Base-by-base conservation (phyloP, 441 rosid species). In the Erysimum cheiri region DNA sequence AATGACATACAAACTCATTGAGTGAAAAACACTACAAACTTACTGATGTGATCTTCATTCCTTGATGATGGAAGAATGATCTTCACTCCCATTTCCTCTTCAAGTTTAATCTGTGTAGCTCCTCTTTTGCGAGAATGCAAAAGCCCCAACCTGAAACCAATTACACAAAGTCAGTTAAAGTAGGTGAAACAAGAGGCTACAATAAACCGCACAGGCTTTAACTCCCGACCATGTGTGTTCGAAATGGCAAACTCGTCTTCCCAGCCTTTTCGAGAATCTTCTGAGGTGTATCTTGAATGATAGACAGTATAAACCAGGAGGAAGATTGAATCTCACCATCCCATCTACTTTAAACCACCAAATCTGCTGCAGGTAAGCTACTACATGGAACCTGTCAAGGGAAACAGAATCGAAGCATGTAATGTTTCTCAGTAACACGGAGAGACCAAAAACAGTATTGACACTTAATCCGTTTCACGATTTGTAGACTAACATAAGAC, bases 291-390 rank as follows among this genome's bases (percentile, higher is more conserved):
- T 87, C 80, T 90, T 87, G 77, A 87, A 85, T 55, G 85, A 83
- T 9, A 90, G 55, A 14, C 87, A 85, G 72, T 88, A 90, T 48
- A 76, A 47, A 78, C 83, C 90, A 63, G 92, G 78, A 22, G 90
- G 92, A 40, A 88, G 77, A 56, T 83, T 85, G 74, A 87, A 87
- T 70, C 74, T 87, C 71, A 90, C 84, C 17, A 69, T 70, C 60
- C 96, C 98, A 69, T 87, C 96, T 8, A 87, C 93, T 83, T 90
- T 95, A 57, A 92, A 89, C 96, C 95, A 91, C 96, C 97, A 89
- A 77, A 89, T 84, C 83, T 89, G 97, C 80, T 82, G 95, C 78
- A 89, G 78, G 79, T 87, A 86, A 17, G 97, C 93, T 71, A 89
- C 87, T 28, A 74, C 79, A 35, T 75, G 83, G 82, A 91, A 91